Conservation (phyloP, 148 eudicot species). For the Beta vulgaris region DNA sequence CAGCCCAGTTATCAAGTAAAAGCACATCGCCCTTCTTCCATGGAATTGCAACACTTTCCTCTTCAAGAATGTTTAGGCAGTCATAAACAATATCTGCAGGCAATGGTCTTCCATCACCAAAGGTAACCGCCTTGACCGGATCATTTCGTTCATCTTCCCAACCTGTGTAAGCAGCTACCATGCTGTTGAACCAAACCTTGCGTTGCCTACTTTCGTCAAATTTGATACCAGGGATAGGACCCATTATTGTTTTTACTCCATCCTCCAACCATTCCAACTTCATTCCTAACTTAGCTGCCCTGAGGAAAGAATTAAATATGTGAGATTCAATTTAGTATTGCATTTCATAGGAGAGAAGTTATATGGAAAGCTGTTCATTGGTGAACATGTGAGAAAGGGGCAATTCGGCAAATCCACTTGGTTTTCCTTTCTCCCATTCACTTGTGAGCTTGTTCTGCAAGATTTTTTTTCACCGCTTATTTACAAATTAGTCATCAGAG, state of each 20-base stretch:
- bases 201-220: constrained; percentile 51
- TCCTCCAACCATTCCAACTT: constrained; percentile 81
- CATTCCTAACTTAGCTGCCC: constrained; percentile 81
- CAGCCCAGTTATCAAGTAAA: constrained; percentile 78
- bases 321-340: neutral
- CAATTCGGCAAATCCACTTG: too few relatives aligned
- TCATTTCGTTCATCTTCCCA: constrained; percentile 74
- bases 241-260: constrained; percentile 72
- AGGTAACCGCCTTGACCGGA: constrained; percentile 71
- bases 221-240: constrained; percentile 77
- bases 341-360: too few relatives aligned
- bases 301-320: constrained; percentile 17
- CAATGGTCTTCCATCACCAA: constrained; percentile 79
- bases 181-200: constrained; percentile 90
- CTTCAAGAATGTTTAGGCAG: constrained; percentile 67
- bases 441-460: too few relatives aligned
- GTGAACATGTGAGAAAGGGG: too few relatives aligned
- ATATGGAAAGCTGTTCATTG: too few relatives aligned
- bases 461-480: too few relatives aligned
- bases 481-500: neutral
- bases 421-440: too few relatives aligned
- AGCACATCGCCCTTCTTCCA: constrained; percentile 83
- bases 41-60: constrained; percentile 73
- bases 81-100: constrained; percentile 54
- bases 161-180: constrained; percentile 84